A percentile compares a stretch with the other conserved stretches of the same genome.
phyloP scores from a whole-genome alignment of 208 protist genomes.

The Trypanosoma rangeli region DNA sequence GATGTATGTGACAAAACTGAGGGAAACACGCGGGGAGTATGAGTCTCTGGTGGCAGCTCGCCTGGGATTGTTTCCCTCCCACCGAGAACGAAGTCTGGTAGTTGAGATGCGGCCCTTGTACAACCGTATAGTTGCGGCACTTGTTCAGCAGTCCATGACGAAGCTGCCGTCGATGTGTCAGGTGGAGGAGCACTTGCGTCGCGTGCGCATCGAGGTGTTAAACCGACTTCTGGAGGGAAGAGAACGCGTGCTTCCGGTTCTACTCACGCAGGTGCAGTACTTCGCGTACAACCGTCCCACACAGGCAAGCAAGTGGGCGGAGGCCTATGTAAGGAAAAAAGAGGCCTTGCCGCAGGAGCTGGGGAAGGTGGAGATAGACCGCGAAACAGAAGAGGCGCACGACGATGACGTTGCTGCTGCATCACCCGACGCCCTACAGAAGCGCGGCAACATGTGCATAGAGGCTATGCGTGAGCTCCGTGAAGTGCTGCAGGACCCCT shows the following conservation, averaged over 20 bases:
- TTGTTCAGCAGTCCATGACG: conserved; percentile 21
- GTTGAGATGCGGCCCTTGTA: conserved; percentile 22
- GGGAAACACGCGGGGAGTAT: conserved; percentile 28
- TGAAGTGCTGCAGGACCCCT: conserved; percentile 25
- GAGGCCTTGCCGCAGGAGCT: not conserved
- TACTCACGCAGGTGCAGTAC: conserved; percentile 34
- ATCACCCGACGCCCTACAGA: not conserved
- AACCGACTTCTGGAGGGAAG: conserved; percentile 21
- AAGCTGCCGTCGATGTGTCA: conserved; percentile 31
- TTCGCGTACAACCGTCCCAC: conserved; percentile 31
- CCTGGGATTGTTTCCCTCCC: conserved; percentile 18
- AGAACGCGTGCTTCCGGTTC: conserved; percentile 32
- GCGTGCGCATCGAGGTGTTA: conserved; percentile 30
- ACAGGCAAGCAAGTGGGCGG: conserved; percentile 30
- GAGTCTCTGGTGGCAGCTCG: conserved; percentile 19
- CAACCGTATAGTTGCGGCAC: conserved; percentile 21
- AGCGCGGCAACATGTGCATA: not conserved
- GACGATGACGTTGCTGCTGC: conserved; percentile 19
- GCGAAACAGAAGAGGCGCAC: conserved; percentile 5
- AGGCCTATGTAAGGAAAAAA: conserved; percentile 17
- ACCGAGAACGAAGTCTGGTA: conserved; percentile 7
- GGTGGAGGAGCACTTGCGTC: conserved; percentile 29
- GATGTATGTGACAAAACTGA: conserved; percentile 28
- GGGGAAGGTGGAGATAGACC: not conserved
- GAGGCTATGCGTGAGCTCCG: conserved; percentile 29